A percentile compares a stretch with the other conserved stretches of the same genome.
Conservation (phyloP, 495 filamentous ascomycete species). For the Penicillium samsonianum region DNA sequence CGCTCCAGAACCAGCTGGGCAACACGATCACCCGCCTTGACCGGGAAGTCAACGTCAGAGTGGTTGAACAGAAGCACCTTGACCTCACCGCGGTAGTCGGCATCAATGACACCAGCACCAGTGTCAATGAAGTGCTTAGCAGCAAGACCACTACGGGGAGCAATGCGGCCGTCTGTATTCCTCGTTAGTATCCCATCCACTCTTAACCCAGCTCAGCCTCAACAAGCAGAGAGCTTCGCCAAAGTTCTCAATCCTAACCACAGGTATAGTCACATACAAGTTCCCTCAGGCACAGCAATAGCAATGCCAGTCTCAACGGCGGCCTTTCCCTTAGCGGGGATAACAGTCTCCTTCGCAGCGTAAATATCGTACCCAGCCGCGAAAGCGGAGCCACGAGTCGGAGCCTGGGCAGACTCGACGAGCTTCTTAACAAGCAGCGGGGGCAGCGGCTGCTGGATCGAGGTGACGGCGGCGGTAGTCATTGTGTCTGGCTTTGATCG, state of each 20-base stretch:
- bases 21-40: conserved; percentile 84
- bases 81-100: conserved; percentile 91
- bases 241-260: background rate
- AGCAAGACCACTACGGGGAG: conserved; percentile 88
- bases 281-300: conserved; percentile 83
- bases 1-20: conserved; percentile 92
- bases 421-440: conserved; percentile 85
- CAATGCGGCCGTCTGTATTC: conserved; percentile 77
- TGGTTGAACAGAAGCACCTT: conserved; percentile 96
- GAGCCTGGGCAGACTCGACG: conserved; percentile 66
- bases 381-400: conserved; percentile 84
- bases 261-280: conserved; percentile 59
- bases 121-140: conserved; percentile 93
- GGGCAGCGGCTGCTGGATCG: conserved; percentile 48
- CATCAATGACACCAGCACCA: conserved; percentile 94
- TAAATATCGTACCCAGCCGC: conserved; percentile 94
- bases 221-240: background rate
- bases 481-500: conserved; percentile 51
- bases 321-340: conserved; percentile 80
- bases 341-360: conserved; percentile 66
- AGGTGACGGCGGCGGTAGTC: conserved; percentile 38
- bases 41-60: conserved; percentile 73
- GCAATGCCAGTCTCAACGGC: conserved; percentile 87
- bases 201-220: no score
- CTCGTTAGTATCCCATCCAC: background rate